These are phyloP conservation scores for Talaromyces atroroseus DNA, from an alignment of 2,329 filamentous ascomycete genomes.

Conservation along the genomic window DNA sequence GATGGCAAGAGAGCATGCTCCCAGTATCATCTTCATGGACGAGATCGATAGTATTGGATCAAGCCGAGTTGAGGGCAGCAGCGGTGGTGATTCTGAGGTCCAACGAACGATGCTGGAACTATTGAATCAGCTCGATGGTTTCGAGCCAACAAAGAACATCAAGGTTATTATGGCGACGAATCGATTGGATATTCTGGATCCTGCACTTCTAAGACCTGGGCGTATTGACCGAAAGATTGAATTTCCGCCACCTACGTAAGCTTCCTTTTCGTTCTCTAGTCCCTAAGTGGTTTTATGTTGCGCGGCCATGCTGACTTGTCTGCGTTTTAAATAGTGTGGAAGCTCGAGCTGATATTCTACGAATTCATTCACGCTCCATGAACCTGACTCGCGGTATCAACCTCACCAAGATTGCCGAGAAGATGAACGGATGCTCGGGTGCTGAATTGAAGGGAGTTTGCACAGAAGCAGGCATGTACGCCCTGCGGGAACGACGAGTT, in stretches of 20 bases:
- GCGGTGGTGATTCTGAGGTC: conserved; percentile 93
- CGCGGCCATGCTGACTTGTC: conserved; percentile 11
- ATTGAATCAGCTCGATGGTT: conserved; percentile 95
- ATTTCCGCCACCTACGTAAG: conserved; percentile 83
- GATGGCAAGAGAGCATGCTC: conserved; percentile 96
- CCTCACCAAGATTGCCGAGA: conserved; percentile 96
- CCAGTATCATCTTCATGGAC: conserved; percentile 99
- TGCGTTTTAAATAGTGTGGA: conserved; percentile 55
- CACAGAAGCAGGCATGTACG: conserved; percentile 98
- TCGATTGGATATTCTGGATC: conserved; percentile 93
- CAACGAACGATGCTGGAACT: conserved; percentile 98
- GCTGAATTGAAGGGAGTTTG: conserved; percentile 98
- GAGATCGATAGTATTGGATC: conserved; percentile 99
- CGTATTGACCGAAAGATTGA: conserved; percentile 99
- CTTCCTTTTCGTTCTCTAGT: conserved; percentile 8
- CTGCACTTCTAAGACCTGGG: conserved; percentile 87
- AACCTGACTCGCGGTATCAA: conserved; percentile 97
- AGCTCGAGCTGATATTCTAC: conserved; percentile 92
- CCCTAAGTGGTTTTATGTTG: conserved; percentile 16
- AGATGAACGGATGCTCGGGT: conserved; percentile 99
- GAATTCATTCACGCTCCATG: conserved; percentile 97
- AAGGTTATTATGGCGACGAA: conserved; percentile 99
- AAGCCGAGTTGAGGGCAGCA: conserved; percentile 90
- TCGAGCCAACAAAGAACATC: conserved; percentile 99
- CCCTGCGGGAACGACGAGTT: conserved; percentile 86